Evolutionary conservation across 768 basidiomycete genomes (phyloP), one percentile per base, ranked within the genome.

Genomic region (Mycena filopes): DNA sequence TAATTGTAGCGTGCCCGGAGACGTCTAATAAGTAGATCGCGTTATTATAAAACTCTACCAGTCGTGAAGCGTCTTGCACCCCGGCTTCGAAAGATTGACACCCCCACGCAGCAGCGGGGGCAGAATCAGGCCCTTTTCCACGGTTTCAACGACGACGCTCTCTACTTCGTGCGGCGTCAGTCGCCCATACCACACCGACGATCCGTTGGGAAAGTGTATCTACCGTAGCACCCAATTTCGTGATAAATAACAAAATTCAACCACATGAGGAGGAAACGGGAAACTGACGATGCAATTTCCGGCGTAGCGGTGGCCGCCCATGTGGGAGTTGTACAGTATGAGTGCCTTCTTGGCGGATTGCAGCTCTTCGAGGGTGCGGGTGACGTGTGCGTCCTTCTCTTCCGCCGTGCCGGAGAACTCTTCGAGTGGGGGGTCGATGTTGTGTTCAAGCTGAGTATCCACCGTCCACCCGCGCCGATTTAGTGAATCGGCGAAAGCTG

Each of bases 271-370:
- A 1, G 18, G 10, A 20, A 49, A 18, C 8, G 13, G n/a, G 5
- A n/a, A 26, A 36, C 58, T 49, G 16, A 65, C 68, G 23, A 69
- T 69, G 43, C 59, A 61, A 31, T 96, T 96, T 42, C 96, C 96
- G 26, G 94, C 90, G 75, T 90, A 99, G 70, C 90, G 91, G 81
- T 98, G 97, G 4, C 96, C 96, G n/a, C 97, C 96, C 48, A 96
- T 83, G 80, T 99, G 97, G 36, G 94, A 96, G 60, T 89, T 91
- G 74, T 86, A 89, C 73, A 98, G 79, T 64, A 99, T 90, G 48
- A 98, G 90, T 7, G 89, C 95, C 51, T 88, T 87, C 61, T 88
- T 89, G 25, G 85, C 81, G 38, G 77, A 76, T 16, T 80, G 80
- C 18, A 86, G 84, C 42, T 83, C 82, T 71, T 85, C 85, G 23